Base-by-base conservation (phyloP, 2,329 filamentous ascomycete genomes). In the Botrytis tulipae region DNA sequence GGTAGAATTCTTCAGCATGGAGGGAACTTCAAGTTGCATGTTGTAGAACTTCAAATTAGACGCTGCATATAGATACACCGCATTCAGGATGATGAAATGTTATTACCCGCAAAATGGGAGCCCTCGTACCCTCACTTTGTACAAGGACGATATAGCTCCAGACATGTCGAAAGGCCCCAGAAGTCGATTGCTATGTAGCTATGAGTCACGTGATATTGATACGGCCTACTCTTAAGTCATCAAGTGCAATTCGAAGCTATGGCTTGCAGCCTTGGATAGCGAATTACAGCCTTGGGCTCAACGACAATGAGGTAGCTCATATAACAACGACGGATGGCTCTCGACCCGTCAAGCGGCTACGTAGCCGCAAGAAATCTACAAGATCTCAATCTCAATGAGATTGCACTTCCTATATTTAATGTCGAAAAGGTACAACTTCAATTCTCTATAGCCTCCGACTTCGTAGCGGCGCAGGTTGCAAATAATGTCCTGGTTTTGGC, bases 401-500 rank as follows among this genome's bases (percentile, higher is more conserved):
- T 84, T 40, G 83, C 90, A 73, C 85, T 95, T 74, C 95, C 95
- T 78, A 97, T 99, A 84, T 99, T 99, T 86, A 93, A 96, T 81
- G 91, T 98, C 81, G 93, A 97, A 84, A 91, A 89, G 76, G 96
- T 98, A 57, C 92, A 97, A 85, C 90, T 98, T 76, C 93, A 96
- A 82, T 99, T 99, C 86, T 92, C 93, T 74, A 92, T 98, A 79
- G 93, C 95, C 2, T 94, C 95, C 77, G 93, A 98, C 83, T 98
- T 99, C 81, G 96, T 97, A 66, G 95, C 96, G 29, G 95, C 95
- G 59, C 95, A 98, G 83, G 95, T 98, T 73, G 95, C 95, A 76
- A 98, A 99, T 83, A 98, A 99, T 85, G 95, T 98, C 75, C 88
- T 99, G 73, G 91, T 98, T 35, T 87, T 99, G 70, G 96, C 96